These are phyloP conservation scores for Begonia loranthoides DNA, from an alignment of 306 rosid genomes.

Conservation along the genomic window DNA sequence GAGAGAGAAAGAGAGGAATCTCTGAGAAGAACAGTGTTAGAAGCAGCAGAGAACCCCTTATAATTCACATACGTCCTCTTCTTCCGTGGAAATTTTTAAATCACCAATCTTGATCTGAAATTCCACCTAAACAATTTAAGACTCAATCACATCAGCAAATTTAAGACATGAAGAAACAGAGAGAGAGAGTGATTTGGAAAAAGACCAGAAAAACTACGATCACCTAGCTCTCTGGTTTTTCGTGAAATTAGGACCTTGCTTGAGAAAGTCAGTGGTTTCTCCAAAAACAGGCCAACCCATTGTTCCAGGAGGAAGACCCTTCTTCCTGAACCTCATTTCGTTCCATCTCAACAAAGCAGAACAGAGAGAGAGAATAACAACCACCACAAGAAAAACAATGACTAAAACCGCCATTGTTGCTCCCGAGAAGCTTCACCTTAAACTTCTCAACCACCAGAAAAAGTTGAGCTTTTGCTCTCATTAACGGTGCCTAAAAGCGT, in stretches of 20 bases:
- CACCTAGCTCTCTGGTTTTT: slow-evolving; percentile 89
- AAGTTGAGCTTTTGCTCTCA: slow-evolving; percentile 23
- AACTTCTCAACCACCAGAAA: slow-evolving; percentile 1
- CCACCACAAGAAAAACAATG: slow-evolving; percentile 25
- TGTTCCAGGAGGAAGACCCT: slow-evolving; percentile 92
- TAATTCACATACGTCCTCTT: no score
- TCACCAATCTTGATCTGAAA: no score
- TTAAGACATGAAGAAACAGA: no score
- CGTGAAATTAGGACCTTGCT: slow-evolving; percentile 94
- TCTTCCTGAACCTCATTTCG: slow-evolving; percentile 59
- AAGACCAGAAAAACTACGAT: not conserved
- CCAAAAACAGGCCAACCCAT: slow-evolving; percentile 99
- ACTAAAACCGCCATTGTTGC: slow-evolving; percentile 55
- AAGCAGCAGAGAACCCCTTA: no score
- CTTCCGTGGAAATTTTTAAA: no score
- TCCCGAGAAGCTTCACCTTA: slow-evolving; percentile 20
- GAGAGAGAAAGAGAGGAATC: slow-evolving; percentile 15
- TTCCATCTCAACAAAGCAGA: slow-evolving; percentile 88
- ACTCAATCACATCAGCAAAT: no score
- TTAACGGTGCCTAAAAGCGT: slow-evolving; percentile 16
- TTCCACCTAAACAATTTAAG: no score
- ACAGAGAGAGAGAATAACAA: slow-evolving; percentile 61
- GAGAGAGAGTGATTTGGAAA: not conserved
- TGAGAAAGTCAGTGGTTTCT: slow-evolving; percentile 91
- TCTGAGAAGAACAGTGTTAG: slow-evolving; percentile 9